Conservation (phyloP, 139 green algal species). For the Chlorella sp. region DNA sequence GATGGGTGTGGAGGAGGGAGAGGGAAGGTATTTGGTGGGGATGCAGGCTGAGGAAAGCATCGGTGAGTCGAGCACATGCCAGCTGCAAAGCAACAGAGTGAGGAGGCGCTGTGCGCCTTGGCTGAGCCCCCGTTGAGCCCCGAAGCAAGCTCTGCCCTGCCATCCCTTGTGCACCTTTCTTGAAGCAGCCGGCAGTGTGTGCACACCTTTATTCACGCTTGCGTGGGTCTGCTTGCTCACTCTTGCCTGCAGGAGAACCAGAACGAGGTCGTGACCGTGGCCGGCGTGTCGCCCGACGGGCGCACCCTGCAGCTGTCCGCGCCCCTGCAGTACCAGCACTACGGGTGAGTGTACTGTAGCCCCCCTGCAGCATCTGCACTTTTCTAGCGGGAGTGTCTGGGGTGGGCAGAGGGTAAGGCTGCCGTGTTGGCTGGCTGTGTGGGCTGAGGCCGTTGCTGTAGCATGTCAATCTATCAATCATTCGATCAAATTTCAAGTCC, state of each 20-base stretch:
- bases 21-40: not conserved
- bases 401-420: not conserved
- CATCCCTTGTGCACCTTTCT: not conserved
- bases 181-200: not conserved
- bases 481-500: too few species aligned
- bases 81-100: not conserved
- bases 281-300: constrained; percentile 36
- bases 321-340: constrained; percentile 51
- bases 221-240: too few species aligned
- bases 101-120: not conserved
- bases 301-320: constrained; percentile 35
- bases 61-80: not conserved
- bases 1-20: not conserved
- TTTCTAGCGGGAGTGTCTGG: not conserved
- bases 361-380: not conserved
- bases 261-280: constrained; percentile 60
- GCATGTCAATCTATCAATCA: too few species aligned
- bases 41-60: not conserved
- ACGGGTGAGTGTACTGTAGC: constrained; percentile 33
- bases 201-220: not conserved
- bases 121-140: too few species aligned
- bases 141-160: not conserved
- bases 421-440: too few species aligned
- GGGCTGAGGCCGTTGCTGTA: too few species aligned
- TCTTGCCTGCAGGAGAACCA: constrained; percentile 55